These are phyloP conservation scores for Discostella stelligeroides DNA, from an alignment of 108 stramenopile genomes.

Conservation along the genomic window DNA sequence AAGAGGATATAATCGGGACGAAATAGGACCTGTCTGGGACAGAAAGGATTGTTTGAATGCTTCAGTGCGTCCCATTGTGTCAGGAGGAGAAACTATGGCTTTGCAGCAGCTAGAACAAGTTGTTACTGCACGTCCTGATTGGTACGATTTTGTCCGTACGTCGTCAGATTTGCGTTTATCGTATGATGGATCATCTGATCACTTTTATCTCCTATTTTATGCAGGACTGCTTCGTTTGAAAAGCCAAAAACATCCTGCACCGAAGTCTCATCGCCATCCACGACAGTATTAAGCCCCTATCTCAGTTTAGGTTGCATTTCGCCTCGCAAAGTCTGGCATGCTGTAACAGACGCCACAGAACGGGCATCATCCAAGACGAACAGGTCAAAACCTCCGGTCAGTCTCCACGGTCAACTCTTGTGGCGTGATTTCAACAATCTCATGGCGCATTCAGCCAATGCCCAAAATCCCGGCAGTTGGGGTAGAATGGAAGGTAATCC, in stretches of 20 bases:
- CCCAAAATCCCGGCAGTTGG: constrained; percentile 53
- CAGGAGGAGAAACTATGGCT: constrained; percentile 65
- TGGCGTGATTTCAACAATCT: constrained; percentile 96
- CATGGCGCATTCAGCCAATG: constrained; percentile 73
- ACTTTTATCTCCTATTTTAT: not conserved
- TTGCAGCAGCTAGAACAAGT: constrained; percentile 55
- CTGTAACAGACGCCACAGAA: constrained; percentile 53
- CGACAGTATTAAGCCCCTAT: constrained; percentile 83
- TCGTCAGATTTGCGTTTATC: not conserved
- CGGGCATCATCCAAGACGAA: constrained; percentile 36
- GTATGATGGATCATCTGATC: not conserved
- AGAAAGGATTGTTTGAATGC: constrained; percentile 54
- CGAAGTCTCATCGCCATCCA: constrained; percentile 63
- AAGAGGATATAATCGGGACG: constrained; percentile 40
- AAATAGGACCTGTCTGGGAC: constrained; percentile 64
- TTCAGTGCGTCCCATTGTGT: constrained; percentile 22
- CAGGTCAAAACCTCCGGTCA: constrained; percentile 91
- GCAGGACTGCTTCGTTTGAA: constrained; percentile 89
- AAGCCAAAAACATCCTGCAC: constrained; percentile 96
- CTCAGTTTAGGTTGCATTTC: constrained; percentile 72
- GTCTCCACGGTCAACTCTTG: constrained; percentile 91
- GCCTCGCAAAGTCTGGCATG: constrained; percentile 67
- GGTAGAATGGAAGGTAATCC: constrained; percentile 84
- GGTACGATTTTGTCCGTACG: constrained; percentile 17
- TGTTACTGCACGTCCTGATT: constrained; percentile 43